Evolutionary conservation across 1,284 basidiomycete genomes (phyloP).

Genomic region (Ustilago loliicola): DNA sequence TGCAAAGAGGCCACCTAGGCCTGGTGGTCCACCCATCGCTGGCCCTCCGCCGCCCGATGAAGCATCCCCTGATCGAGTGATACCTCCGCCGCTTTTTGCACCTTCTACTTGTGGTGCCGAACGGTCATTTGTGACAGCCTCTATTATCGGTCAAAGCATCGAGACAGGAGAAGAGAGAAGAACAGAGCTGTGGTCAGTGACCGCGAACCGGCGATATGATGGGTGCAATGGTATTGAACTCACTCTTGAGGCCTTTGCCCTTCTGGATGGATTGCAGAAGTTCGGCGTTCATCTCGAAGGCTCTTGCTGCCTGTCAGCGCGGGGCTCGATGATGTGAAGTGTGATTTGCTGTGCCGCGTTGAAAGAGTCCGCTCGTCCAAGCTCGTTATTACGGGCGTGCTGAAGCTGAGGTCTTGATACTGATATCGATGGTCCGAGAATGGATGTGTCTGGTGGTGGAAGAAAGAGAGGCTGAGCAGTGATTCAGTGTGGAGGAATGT

Average conservation of each 20-base stretch:
- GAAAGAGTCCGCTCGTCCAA: background rate
- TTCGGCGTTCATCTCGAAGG: conserved; percentile 44
- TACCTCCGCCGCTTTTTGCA: conserved; percentile 56
- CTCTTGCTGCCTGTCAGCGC: conserved; percentile 3
- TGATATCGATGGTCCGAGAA: background rate
- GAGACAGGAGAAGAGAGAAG: background rate
- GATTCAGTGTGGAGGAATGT: conserved; percentile 16
- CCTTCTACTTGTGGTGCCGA: conserved; percentile 79
- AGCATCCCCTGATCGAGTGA: conserved; percentile 49
- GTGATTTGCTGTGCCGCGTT: background rate
- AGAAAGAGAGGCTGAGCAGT: conserved; percentile 10
- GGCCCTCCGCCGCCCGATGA: conserved; percentile 68
- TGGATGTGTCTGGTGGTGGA: background rate
- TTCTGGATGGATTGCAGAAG: conserved; percentile 47
- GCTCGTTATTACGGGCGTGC: background rate
- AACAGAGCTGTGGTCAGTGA: background rate
- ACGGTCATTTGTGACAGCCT: conserved; percentile 83
- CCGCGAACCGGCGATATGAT: too few relatives aligned
- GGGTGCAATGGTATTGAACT: background rate
- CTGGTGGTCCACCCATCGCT: conserved; percentile 73
- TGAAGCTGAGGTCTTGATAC: background rate
- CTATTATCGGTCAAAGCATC: conserved; percentile 11
- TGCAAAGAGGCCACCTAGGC: conserved; percentile 86
- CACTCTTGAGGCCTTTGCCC: conserved; percentile 54
- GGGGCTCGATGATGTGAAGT: background rate